phyloP scores from a whole-genome alignment of 2,329 filamentous ascomycete species.

The Delphinella strobiligena region DNA sequence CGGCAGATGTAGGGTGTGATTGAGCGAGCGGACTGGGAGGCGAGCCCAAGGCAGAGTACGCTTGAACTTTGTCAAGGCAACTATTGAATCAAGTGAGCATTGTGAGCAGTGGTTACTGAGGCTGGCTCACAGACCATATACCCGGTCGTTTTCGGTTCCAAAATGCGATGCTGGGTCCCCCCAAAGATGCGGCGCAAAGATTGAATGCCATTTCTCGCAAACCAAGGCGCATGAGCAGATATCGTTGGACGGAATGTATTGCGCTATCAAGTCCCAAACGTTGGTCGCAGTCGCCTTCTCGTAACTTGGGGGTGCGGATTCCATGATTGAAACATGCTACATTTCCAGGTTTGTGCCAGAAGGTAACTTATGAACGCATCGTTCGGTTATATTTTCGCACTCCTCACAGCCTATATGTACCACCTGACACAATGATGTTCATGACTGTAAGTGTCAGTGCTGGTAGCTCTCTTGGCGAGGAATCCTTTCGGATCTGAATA shows the following conservation, averaged over 20 bases:
- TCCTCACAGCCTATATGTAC: no score
- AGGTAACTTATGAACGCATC: no score
- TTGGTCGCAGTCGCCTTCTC: conserved; percentile 43
- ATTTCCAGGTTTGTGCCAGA: no score
- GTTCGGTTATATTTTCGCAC: no score
- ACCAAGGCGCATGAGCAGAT: conserved; percentile 45
- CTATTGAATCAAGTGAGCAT: conserved; percentile 18
- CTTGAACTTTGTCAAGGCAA: conserved; percentile 48
- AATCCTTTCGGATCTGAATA: not conserved
- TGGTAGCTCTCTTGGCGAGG: not conserved
- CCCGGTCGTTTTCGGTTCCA: conserved; percentile 46
- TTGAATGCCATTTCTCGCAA: conserved; percentile 43
- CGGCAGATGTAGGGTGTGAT: conserved; percentile 50
- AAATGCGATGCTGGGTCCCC: conserved; percentile 52
- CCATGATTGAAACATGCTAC: conserved; percentile 32
- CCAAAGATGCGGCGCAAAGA: conserved; percentile 50
- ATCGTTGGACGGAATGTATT: conserved; percentile 43
- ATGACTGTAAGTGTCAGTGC: not conserved
- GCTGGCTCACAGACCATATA: conserved; percentile 35
- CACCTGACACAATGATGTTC: not conserved
- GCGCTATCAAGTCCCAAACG: conserved; percentile 43
- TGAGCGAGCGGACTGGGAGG: conserved; percentile 40
- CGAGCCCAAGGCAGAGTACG: conserved; percentile 43
- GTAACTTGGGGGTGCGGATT: conserved; percentile 49
- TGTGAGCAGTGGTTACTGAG: no score